Base-by-base conservation (phyloP, 352 stramenopile genomes). In the Globisporangium alternatum region DNA sequence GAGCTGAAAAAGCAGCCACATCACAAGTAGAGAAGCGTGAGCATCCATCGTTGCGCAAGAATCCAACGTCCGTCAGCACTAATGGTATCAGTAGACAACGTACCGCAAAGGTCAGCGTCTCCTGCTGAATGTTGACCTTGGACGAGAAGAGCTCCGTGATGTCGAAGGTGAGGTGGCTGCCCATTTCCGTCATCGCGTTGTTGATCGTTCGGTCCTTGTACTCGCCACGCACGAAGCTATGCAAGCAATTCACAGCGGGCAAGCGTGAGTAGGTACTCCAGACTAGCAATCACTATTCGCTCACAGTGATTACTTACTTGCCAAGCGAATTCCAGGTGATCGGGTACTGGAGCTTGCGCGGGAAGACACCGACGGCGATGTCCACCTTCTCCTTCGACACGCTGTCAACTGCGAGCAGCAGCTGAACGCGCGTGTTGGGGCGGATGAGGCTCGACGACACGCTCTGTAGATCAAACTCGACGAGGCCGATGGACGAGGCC, bases 91-190 rank as follows among this genome's bases (percentile, higher is more conserved):
- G 39, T 9, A 21, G n/a, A 17, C 19, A 25, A 62, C 69, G 35
- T 54, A 86, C 83, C 30, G 77, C 82, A 59, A 93, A 91, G 17
- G 76, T 64, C 31, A 93, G 47, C 48, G 78, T 78, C 21, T 76
- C 71, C 25, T 81, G 76, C 52, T 76, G 70, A 15, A 56, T 60
- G 25, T 78, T 71, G 21, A 93, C 58, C 37, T 78, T 86, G 8
- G 64, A 64, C 21, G 80, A 67, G 25, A 93, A 84, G 22, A 90
- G 68, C 56, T 95, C 86, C 3, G 86, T 95, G 70, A 95, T 89
- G 66, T 95, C 86, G 62, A 92, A 93, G 21, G 74, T 69, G 49
- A 93, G 63, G 66, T 90, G 78, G 45, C 71, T 89, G 45, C 86
- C 83, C 37, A 91, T 67, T 49, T 80, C 70, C 3, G 78, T 75